These are phyloP conservation scores for Candida neerlandica DNA, from an alignment of 1,139 yeast genomes.

Conservation along the genomic window DNA sequence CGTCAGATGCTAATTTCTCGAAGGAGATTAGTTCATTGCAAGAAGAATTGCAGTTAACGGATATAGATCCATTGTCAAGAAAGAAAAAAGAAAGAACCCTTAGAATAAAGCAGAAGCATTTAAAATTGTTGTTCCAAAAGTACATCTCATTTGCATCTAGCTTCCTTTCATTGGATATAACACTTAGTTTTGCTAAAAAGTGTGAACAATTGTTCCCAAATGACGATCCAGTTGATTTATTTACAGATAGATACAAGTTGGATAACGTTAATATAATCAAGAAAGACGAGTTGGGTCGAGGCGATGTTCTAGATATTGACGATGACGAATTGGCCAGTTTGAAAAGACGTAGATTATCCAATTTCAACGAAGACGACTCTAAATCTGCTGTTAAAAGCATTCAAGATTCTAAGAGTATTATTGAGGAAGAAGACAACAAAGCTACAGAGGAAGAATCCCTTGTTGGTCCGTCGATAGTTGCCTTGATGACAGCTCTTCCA, in stretches of 20 bases:
- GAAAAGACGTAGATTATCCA: slow-evolving; percentile 23
- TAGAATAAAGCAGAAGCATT: slow-evolving; percentile 24
- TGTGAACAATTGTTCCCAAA: slow-evolving; percentile 69
- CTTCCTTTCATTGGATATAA: slow-evolving; percentile 70
- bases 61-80: slow-evolving; percentile 24
- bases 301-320: slow-evolving; percentile 19
- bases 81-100: slow-evolving; percentile 27
- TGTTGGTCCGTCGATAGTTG: slow-evolving; percentile 55
- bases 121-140: slow-evolving; percentile 25
- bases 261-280: slow-evolving; percentile 48
- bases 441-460: slow-evolving; percentile 27
- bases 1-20: slow-evolving; percentile 40
- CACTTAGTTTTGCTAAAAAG: slow-evolving; percentile 65
- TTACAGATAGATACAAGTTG: slow-evolving; percentile 48
- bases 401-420: slow-evolving; percentile 15
- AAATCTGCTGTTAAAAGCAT: slow-evolving; percentile 14
- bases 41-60: slow-evolving; percentile 20
- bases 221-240: slow-evolving; percentile 46
- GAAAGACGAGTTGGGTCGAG: slow-evolving; percentile 43
- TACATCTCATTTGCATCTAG: slow-evolving; percentile 36
- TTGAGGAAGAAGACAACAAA: slow-evolving; percentile 20
- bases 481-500: slow-evolving; percentile 56
- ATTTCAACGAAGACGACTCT: slow-evolving; percentile 13
- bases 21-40: slow-evolving; percentile 34
- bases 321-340: slow-evolving; percentile 22